Evolutionary conservation across 139 green algal species (phyloP).

Genomic region (Auxenochlorella pyrenoidosa): DNA sequence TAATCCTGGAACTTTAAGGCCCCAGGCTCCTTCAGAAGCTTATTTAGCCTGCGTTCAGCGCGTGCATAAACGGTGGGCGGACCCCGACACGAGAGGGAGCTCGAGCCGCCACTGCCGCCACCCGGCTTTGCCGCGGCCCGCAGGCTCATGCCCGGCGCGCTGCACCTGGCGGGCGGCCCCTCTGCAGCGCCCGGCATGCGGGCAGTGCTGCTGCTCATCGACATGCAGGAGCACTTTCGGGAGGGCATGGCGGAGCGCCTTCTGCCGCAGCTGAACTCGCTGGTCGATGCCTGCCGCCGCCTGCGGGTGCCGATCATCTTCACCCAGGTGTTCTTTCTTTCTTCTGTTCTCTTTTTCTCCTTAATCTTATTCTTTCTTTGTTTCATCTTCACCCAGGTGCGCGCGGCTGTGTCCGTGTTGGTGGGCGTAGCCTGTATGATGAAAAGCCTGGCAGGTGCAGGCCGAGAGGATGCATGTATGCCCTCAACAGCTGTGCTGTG

Average conservation of each 20-base stretch:
- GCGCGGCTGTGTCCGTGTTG: too few relatives aligned
- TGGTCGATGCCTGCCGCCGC: not conserved
- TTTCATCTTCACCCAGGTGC: too few relatives aligned
- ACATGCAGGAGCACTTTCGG: conserved; percentile 41
- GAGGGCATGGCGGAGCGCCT: conserved; percentile 14
- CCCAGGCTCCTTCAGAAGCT: too few relatives aligned
- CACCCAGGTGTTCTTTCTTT: not conserved
- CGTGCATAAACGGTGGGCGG: too few relatives aligned
- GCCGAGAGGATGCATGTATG: too few relatives aligned
- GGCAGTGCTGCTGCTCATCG: conserved; percentile 22
- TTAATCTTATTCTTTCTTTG: too few relatives aligned
- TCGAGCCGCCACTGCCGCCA: not conserved
- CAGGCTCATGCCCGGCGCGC: not conserved
- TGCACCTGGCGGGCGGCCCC: not conserved
- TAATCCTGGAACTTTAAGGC: too few relatives aligned
- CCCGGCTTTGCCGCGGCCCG: not conserved
- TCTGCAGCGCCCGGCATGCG: not conserved
- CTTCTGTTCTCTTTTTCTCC: too few relatives aligned
- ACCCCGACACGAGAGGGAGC: not conserved
- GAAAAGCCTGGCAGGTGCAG: too few relatives aligned
- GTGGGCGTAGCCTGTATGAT: too few relatives aligned
- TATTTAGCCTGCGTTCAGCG: too few relatives aligned
- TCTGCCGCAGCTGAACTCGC: not conserved
- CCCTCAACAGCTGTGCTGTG: too few relatives aligned
- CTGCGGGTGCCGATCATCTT: conserved; percentile 15